Evolutionary conservation across 345 rosid species (phyloP).

Genomic region (Gossypium australe): DNA sequence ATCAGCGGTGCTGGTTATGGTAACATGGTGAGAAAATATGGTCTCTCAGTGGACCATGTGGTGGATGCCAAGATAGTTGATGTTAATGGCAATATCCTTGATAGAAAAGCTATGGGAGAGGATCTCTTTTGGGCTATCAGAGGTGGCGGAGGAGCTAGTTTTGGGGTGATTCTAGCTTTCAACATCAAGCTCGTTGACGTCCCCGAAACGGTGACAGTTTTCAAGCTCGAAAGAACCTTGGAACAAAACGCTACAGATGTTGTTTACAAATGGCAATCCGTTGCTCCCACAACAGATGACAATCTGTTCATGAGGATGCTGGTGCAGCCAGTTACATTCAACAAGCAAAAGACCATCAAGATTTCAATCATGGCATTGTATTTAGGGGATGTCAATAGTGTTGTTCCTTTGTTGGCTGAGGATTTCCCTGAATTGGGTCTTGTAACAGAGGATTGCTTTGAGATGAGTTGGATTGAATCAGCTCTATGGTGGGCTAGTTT

Average conservation of each 20-base stretch:
- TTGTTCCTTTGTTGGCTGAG: conserved; percentile 30
- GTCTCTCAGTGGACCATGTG: conserved; percentile 43
- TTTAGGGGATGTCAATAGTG: conserved; percentile 33
- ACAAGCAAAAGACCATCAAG: conserved; percentile 33
- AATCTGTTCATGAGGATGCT: conserved; percentile 63
- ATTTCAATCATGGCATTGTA: conserved; percentile 34
- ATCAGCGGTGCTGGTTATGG: conserved; percentile 64
- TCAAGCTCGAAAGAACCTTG: conserved; percentile 30
- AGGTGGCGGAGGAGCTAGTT: conserved; percentile 65
- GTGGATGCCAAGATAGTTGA: conserved; percentile 58
- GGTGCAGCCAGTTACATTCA: conserved; percentile 44
- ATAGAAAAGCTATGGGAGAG: conserved; percentile 49
- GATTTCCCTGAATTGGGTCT: conserved; percentile 52
- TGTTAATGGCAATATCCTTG: conserved; percentile 36
- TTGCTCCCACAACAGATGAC: conserved; percentile 42
- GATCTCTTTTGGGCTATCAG: conserved; percentile 59
- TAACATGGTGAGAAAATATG: conserved; percentile 45
- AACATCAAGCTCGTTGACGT: conserved; percentile 51
- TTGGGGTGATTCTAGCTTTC: conserved; percentile 43
- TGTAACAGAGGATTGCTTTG: conserved; percentile 33
- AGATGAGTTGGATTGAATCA: conserved; percentile 56
- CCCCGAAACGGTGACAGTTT: conserved; percentile 45
- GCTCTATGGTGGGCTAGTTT: conserved; percentile 40
- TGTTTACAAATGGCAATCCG: conserved; percentile 42
- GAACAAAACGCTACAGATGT: conserved; percentile 38